Percentiles rank a stretch among this genome's conserved stretches.
Conservation (phyloP, 1,284 basidiomycete genomes). For the Neonothopanus nambi region DNA sequence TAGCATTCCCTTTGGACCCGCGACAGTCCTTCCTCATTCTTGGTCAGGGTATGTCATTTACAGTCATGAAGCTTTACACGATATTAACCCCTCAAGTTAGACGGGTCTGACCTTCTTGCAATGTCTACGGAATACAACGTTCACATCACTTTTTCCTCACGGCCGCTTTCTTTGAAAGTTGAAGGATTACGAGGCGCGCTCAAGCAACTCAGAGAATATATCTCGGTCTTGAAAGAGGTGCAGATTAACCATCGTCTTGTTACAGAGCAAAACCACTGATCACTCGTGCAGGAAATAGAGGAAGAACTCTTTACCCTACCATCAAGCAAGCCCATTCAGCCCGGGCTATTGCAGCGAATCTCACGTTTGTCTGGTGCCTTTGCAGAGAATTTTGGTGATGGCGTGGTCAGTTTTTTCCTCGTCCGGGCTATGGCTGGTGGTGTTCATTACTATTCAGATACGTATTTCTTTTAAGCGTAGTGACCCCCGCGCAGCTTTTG, state of each 20-base stretch:
- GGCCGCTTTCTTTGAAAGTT: slow-evolving; percentile 58
- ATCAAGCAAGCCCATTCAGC: slow-evolving; percentile 38
- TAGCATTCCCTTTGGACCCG: slow-evolving; percentile 59
- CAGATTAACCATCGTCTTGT: slow-evolving; percentile 9
- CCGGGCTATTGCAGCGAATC: slow-evolving; percentile 55
- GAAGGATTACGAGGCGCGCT: slow-evolving; percentile 56
- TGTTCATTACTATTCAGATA: slow-evolving; percentile 39
- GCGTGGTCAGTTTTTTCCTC: slow-evolving; percentile 42
- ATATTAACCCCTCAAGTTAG: slow-evolving; percentile 33
- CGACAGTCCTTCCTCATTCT: slow-evolving; percentile 69
- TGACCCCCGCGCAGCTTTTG: slow-evolving; percentile 34
- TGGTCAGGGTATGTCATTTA: slow-evolving; percentile 56
- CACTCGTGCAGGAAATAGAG: slow-evolving; percentile 44
- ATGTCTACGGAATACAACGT: slow-evolving; percentile 61
- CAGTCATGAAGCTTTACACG: slow-evolving; percentile 8
- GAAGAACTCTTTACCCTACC: slow-evolving; percentile 52
- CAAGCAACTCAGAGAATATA: slow-evolving; percentile 41
- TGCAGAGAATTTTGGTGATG: slow-evolving; percentile 49
- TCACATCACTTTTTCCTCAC: slow-evolving; percentile 55
- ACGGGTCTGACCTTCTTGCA: slow-evolving; percentile 61
- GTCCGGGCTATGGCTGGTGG: too few species aligned
- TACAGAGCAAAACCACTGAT: neutral
- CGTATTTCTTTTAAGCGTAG: slow-evolving; percentile 48
- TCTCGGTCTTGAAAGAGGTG: slow-evolving; percentile 53
- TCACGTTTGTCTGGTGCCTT: slow-evolving; percentile 68